Conservation (phyloP, 257 asterid species). For the Capsicum rhomboideum region DNA sequence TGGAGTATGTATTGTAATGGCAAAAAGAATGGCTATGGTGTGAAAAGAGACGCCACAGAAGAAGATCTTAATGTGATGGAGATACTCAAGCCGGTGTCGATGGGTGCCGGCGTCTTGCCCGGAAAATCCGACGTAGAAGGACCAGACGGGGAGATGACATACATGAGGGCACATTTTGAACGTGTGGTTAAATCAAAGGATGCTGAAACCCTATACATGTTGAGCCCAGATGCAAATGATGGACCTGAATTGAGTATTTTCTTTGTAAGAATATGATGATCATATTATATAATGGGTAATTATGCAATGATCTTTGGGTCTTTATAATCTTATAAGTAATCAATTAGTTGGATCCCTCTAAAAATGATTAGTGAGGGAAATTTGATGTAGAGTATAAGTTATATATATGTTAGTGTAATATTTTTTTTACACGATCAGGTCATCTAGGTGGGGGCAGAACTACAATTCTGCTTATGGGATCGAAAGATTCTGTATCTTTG, state of each 20-base stretch:
- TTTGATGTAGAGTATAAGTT: neutral
- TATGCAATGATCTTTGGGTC: neutral
- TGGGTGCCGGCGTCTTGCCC: conserved; percentile 90
- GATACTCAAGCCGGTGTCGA: conserved; percentile 63
- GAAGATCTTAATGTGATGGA: conserved; percentile 88
- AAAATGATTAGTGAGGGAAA: neutral
- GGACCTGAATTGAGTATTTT: conserved; percentile 94
- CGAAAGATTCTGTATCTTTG: too few species aligned
- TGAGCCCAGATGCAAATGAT: conserved; percentile 76
- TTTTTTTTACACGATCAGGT: neutral
- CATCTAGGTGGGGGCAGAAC: neutral
- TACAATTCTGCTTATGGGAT: neutral
- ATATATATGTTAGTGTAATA: neutral
- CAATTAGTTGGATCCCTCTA: neutral
- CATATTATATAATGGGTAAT: neutral
- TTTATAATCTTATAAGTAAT: neutral
- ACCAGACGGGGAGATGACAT: conserved; percentile 69
- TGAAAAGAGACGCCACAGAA: conserved; percentile 50
- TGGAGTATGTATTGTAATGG: conserved; percentile 90
- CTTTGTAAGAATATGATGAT: conserved; percentile 56
- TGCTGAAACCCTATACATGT: conserved; percentile 78
- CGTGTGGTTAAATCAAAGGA: conserved; percentile 76
- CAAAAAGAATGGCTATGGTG: conserved; percentile 64
- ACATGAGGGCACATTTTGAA: conserved; percentile 75
- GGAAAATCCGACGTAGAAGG: conserved; percentile 59